These are phyloP conservation scores for Heimioporus sp. DNA, from an alignment of 768 basidiomycete species.

Conservation along the genomic window DNA sequence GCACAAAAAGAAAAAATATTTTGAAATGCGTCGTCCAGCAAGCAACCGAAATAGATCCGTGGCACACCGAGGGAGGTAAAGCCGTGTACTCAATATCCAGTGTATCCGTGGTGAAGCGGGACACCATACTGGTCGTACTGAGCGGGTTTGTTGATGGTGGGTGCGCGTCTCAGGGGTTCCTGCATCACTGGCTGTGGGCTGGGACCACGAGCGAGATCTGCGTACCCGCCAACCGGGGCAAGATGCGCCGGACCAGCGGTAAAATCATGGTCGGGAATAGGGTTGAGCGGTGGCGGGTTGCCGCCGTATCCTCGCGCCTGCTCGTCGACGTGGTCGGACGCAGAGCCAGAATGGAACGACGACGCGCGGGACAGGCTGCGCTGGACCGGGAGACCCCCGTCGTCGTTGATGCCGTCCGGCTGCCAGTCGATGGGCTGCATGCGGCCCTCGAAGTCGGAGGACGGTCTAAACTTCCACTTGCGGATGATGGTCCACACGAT, in stretches of 20 bases:
- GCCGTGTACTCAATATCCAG: constrained; percentile 16
- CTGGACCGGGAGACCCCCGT: constrained; percentile 42
- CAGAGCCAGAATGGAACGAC: constrained; percentile 61
- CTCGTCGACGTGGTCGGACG: constrained; percentile 35
- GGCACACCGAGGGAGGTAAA: no score
- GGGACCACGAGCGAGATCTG: constrained; percentile 74
- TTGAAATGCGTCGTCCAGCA: constrained; percentile 32
- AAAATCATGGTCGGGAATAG: constrained; percentile 74
- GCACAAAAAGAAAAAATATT: constrained; percentile 1
- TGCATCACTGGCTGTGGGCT: constrained; percentile 62
- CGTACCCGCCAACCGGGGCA: constrained; percentile 76
- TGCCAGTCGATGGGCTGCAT: constrained; percentile 90
- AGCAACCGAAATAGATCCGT: constrained; percentile 15
- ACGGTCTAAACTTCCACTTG: constrained; percentile 88
- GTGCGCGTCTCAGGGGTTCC: constrained; percentile 34
- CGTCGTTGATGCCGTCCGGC: constrained; percentile 50
- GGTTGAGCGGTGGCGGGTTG: constrained; percentile 30
- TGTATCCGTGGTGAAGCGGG: constrained; percentile 54
- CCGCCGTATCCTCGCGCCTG: constrained; percentile 32
- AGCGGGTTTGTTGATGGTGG: constrained; percentile 44
- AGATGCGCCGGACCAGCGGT: constrained; percentile 57
- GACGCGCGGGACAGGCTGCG: constrained; percentile 57
- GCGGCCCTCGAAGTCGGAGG: constrained; percentile 76
- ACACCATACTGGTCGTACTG: constrained; percentile 55
- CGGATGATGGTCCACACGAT: constrained; percentile 89